phyloP scores from a whole-genome alignment of 768 basidiomycete species.

The Lactifluus volemus region DNA sequence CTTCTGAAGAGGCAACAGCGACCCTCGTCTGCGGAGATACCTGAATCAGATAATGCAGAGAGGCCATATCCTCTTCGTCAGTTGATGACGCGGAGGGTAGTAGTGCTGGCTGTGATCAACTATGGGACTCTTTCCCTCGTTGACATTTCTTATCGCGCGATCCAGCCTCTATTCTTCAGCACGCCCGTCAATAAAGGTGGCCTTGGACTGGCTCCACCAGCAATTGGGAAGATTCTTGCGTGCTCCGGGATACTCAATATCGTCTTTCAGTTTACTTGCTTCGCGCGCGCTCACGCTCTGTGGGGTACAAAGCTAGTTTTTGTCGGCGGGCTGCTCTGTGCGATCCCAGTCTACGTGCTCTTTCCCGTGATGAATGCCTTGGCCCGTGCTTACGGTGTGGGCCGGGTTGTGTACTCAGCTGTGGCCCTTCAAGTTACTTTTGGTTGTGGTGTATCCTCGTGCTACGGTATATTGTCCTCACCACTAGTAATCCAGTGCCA shows the following conservation, averaged over 20 bases:
- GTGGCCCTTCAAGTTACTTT: constrained; percentile 23
- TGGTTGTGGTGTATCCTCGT: constrained; percentile 41
- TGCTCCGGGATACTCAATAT: constrained; percentile 61
- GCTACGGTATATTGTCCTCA: constrained; percentile 40
- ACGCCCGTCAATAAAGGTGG: constrained; percentile 64
- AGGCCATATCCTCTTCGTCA: too few relatives aligned
- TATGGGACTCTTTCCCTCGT: constrained; percentile 56
- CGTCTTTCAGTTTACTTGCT: constrained; percentile 56
- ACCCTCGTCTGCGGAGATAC: background rate
- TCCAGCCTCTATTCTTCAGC: too few relatives aligned
- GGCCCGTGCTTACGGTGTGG: too few relatives aligned
- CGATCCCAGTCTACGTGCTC: too few relatives aligned
- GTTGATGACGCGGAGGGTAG: too few relatives aligned
- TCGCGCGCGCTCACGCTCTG: constrained; percentile 48
- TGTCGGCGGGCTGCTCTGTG: too few relatives aligned
- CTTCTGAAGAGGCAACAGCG: background rate
- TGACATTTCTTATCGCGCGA: constrained; percentile 56
- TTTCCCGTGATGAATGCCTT: too few relatives aligned
- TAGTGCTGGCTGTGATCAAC: constrained; percentile 54
- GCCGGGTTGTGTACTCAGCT: too few relatives aligned
- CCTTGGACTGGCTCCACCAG: too few relatives aligned
- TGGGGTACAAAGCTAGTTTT: constrained; percentile 62
- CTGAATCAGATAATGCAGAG: constrained; percentile 12
- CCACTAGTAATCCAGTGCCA: background rate
- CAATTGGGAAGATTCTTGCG: too few relatives aligned